Evolutionary conservation across 139 green algal genomes (phyloP).

Genomic region (Nannochloris sp.): DNA sequence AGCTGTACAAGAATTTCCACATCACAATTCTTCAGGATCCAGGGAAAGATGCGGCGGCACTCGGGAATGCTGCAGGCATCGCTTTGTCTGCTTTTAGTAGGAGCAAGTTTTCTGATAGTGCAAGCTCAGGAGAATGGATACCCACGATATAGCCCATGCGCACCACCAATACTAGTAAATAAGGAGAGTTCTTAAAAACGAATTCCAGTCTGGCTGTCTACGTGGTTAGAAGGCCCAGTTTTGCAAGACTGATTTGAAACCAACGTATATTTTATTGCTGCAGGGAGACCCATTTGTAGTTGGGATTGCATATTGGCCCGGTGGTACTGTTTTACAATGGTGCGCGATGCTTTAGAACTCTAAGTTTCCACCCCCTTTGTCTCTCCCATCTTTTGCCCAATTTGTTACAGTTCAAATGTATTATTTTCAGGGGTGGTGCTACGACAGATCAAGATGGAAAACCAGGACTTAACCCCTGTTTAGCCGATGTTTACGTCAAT

Average conservation of each 20-base stretch:
- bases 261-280: neutral
- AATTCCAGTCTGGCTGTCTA: neutral
- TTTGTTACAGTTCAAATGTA: neutral
- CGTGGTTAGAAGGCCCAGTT: too few species aligned
- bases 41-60: too few species aligned
- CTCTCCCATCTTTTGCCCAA: neutral
- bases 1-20: too few species aligned
- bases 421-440: constrained; percentile 1
- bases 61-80: too few species aligned
- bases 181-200: neutral
- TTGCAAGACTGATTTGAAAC: neutral
- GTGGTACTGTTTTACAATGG: constrained; percentile 26
- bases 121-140: neutral
- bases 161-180: neutral
- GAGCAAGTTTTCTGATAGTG: neutral
- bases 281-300: constrained; percentile 34
- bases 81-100: neutral
- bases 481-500: neutral
- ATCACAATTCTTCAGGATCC: too few species aligned
- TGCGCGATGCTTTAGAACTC: neutral
- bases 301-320: constrained; percentile 39
- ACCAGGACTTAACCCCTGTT: constrained; percentile 27
- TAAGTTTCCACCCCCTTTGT: neutral
- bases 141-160: neutral
- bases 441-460: constrained; percentile 1